phyloP scores from a whole-genome alignment of 1,139 yeast species.

The Candida sanyaensis region DNA sequence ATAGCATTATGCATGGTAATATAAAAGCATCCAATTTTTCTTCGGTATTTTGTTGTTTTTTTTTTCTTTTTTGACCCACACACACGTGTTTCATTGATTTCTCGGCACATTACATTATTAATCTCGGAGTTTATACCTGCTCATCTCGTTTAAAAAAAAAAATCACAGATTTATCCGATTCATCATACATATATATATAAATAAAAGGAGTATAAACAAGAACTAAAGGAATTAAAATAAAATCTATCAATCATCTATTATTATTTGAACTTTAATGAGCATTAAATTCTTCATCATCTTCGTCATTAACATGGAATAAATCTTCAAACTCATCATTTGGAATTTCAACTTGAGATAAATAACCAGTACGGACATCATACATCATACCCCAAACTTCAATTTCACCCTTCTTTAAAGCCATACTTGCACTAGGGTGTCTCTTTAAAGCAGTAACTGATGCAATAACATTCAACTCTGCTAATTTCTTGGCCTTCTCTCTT shows the following conservation, averaged over 20 bases:
- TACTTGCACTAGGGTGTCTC: slow-evolving; percentile 73
- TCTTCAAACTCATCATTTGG: slow-evolving; percentile 56
- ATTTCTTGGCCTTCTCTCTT: slow-evolving; percentile 58
- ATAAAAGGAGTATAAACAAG: neutral
- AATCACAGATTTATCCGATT: too few relatives aligned
- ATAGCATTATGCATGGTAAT: neutral
- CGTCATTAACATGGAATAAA: slow-evolving; percentile 49
- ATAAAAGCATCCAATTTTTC: too few relatives aligned
- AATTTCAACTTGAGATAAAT: slow-evolving; percentile 54
- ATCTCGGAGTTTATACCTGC: too few relatives aligned
- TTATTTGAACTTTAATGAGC: slow-evolving; percentile 16
- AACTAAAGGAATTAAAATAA: neutral
- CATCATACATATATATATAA: too few relatives aligned
- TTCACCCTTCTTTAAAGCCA: slow-evolving; percentile 70
- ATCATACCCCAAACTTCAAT: slow-evolving; percentile 87
- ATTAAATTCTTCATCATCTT: slow-evolving; percentile 26
- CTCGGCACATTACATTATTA: too few relatives aligned
- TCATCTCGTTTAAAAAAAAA: too few relatives aligned
- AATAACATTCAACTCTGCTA: slow-evolving; percentile 80
- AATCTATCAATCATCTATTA: neutral
- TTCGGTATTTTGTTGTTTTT: too few relatives aligned
- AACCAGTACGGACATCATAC: slow-evolving; percentile 83
- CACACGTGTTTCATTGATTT: neutral
- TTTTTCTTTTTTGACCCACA: neutral
- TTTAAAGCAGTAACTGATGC: slow-evolving; percentile 58